Base-by-base conservation (phyloP, 495 filamentous ascomycete species). In the Aspergillus incahuasiensis region DNA sequence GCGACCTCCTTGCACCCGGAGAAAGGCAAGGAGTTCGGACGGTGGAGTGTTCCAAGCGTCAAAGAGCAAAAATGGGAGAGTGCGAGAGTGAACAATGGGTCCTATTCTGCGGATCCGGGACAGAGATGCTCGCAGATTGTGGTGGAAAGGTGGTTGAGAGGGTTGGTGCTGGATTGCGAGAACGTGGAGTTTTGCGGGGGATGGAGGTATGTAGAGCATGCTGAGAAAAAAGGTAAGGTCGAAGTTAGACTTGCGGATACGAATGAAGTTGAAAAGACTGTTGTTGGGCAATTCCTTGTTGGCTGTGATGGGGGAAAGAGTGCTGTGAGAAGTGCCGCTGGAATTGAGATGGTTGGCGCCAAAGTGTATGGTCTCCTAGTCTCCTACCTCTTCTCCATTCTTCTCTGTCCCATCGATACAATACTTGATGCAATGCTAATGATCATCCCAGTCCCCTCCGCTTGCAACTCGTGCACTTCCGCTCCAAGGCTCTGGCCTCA, bases 381-480 rank as follows among this genome's bases (percentile, higher is more conserved):
- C 1, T 11, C 22, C n/a, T n/a, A n/a, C n/a, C n/a, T 2, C 20
- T 13, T 42, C 4, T 18, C 1, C n/a, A 28, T 13, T 11, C 7
- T 16, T 3, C 12, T 28, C 5, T 6, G 28, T 34, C 15, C 7
- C n/a, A n/a, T n/a, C n/a, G n/a, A n/a, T n/a, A n/a, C n/a, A n/a
- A n/a, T n/a, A n/a, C n/a, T n/a, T n/a, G n/a, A n/a, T n/a, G n/a
- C n/a, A 22, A 18, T 18, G 18, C 30, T 52, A 35, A 49, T 35
- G 3, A 28, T 41, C 16, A 2, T 19, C 5, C n/a, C 30, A 68
- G 63, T 39, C 67, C 67, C 21, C 28, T 25, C 6, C 44, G 21
- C 6, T 43, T 69, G 21, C 50, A 57, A 24, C 59, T 73, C 0
- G 61, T 73, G 9, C 67, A 73, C 42, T 73, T 71, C 54, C 62